A percentile compares a stretch with the other conserved stretches of the same genome.
Evolutionary conservation across 148 eudicot genomes (phyloP).

Genomic region (Spergularia bocconei): DNA sequence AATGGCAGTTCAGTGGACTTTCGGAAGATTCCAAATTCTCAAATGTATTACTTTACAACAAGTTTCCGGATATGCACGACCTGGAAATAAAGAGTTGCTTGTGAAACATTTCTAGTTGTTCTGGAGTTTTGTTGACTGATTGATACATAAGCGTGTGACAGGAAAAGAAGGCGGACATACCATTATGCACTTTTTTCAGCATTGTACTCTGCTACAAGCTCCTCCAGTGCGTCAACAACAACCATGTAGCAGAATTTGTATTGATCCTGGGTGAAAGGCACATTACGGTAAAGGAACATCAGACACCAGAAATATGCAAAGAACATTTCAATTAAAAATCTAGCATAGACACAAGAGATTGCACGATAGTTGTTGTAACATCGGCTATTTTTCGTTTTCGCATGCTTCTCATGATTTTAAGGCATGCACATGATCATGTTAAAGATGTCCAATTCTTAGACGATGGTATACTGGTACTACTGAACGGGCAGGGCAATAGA

Average conservation of each 20-base stretch:
- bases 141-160: not conserved
- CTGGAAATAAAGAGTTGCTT: not conserved
- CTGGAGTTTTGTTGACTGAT: no score
- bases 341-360: not conserved
- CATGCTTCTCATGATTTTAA: not conserved
- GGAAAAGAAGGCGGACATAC: slow-evolving; percentile 16
- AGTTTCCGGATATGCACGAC: not conserved
- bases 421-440: not conserved
- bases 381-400: not conserved
- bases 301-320: not conserved
- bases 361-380: no score
- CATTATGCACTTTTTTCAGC: slow-evolving; percentile 26
- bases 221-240: slow-evolving; percentile 71
- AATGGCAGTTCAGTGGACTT: not conserved
- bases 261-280: slow-evolving; percentile 55
- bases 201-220: slow-evolving; percentile 47
- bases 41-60: not conserved
- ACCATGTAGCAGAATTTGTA: slow-evolving; percentile 68
- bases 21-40: slow-evolving; percentile 1
- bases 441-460: not conserved
- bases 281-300: not conserved
- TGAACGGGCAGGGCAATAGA: no score
- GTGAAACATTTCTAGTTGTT: not conserved
- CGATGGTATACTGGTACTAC: not conserved
- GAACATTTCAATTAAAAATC: not conserved